Base-by-base conservation (phyloP, 257 asterid genomes). In the Solanum phureja region DNA sequence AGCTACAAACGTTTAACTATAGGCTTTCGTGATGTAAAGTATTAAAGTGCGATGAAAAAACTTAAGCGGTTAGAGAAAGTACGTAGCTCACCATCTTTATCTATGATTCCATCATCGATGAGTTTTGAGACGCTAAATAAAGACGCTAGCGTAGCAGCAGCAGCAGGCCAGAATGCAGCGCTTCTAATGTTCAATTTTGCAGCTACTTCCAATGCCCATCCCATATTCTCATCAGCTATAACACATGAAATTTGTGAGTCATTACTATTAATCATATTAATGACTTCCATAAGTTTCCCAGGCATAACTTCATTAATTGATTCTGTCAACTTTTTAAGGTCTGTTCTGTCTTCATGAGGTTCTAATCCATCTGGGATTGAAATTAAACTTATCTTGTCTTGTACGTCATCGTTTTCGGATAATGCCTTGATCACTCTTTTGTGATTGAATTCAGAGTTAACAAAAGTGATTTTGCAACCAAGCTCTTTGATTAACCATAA, bases 321-420 rank as follows among this genome's bases (percentile, higher is more conserved):
- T 34, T 83, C 84, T 2, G 87, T 5, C 21, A 92, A 44, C 89
- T 86, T 91, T 13, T 89, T 91, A 0, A 91, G 74, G 71, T 93
- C 93, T 35, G 90, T 92, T 74, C 98, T 88, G 68, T 95, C 96
- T 86, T 93, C 98, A 87, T 88, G 46, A 2, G 94, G 83, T 49
- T 88, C 95, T 37, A 94, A 19, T 4, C 98, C 98, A 87, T 95
- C 98, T 7, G 96, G 98, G 64, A 95, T 40, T 0, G 96, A 89
- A 52, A 87, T 95, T 87, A 94, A 37, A 9, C 58, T 60, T 18
- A 95, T 85, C 60, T 66, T 76, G 42, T 90, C 90, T 0, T 83
- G 83, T 9, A 91, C 46, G 49, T 81, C 68, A 7, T 87, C 89
- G 2, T 86, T 18, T 4, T 87, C 69, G 0, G 93, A 83, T 19